Percentiles rank a stretch among this genome's conserved stretches.
phyloP scores from a whole-genome alignment of 2,329 filamentous ascomycete species.

The Ceratocystiopsis brevicomis region DNA sequence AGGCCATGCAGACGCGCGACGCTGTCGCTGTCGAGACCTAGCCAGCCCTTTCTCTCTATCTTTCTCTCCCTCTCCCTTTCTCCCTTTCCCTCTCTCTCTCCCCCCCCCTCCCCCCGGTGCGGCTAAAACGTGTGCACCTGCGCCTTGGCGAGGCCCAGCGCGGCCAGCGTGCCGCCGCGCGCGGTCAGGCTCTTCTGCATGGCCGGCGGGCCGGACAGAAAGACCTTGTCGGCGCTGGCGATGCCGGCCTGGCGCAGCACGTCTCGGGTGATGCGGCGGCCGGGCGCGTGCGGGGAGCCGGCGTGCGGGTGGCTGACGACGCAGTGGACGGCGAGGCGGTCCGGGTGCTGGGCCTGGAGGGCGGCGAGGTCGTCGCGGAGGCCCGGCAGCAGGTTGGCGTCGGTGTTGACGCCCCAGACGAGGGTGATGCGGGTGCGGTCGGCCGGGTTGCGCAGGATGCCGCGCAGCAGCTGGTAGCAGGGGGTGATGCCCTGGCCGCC shows the following conservation, averaged over 20 bases:
- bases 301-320: conserved; percentile 29
- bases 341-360: conserved; percentile 29
- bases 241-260: conserved; percentile 31
- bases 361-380: conserved; percentile 34
- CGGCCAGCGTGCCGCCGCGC: conserved; percentile 29
- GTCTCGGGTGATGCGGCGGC: conserved; percentile 37
- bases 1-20: too few species aligned
- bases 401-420: conserved; percentile 46
- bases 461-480: conserved; percentile 43
- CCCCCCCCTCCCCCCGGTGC: too few species aligned
- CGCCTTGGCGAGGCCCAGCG: conserved; percentile 37
- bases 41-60: too few species aligned
- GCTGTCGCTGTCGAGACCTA: too few species aligned
- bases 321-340: conserved; percentile 37
- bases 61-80: too few species aligned
- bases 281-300: conserved; percentile 26
- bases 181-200: conserved; percentile 43
- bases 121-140: conserved; percentile 36
- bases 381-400: conserved; percentile 34
- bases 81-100: too few species aligned
- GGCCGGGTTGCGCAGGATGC: conserved; percentile 39
- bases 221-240: conserved; percentile 30
- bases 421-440: conserved; percentile 46
- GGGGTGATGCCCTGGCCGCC: conserved; percentile 59
- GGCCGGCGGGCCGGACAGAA: conserved; percentile 48